phyloP scores from a whole-genome alignment of 2,329 filamentous ascomycete species.

The Epichloe gansuensis region DNA sequence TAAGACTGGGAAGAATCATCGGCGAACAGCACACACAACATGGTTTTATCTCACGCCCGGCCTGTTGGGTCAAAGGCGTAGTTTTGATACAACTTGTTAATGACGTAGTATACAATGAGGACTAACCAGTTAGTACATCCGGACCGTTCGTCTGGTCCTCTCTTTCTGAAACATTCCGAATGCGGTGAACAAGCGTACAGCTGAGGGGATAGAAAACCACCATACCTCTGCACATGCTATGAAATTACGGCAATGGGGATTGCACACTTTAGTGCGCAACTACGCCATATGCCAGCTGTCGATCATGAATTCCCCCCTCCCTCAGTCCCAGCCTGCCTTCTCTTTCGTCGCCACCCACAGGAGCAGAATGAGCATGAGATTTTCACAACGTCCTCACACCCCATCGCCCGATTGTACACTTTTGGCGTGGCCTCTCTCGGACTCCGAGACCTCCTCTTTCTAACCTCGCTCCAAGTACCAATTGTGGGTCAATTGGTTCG shows the following conservation, averaged over 20 bases:
- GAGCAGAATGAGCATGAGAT: background rate
- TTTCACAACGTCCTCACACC: background rate
- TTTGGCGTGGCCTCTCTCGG: too few species aligned
- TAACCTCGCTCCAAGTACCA: constrained; percentile 85
- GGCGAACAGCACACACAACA: too few species aligned
- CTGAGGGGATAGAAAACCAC: background rate
- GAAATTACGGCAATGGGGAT: background rate
- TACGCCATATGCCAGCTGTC: background rate
- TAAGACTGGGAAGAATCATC: too few species aligned
- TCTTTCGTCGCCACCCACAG: background rate
- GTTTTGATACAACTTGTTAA: background rate
- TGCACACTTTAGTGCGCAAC: background rate
- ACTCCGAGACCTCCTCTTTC: constrained; percentile 1
- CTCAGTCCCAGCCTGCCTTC: too few species aligned
- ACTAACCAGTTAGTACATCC: background rate
- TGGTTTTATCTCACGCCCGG: too few species aligned
- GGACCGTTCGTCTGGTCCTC: background rate
- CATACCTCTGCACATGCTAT: background rate
- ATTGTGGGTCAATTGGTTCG: constrained; percentile 75
- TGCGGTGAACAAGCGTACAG: background rate
- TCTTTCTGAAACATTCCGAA: background rate
- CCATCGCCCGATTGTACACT: background rate
- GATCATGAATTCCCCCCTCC: background rate
- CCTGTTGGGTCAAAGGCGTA: background rate
- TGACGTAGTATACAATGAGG: background rate